Percentiles rank a stretch among this genome's conserved stretches.
Evolutionary conservation across 805 yeast genomes (phyloP).

Genomic region (Starmerella powellii): DNA sequence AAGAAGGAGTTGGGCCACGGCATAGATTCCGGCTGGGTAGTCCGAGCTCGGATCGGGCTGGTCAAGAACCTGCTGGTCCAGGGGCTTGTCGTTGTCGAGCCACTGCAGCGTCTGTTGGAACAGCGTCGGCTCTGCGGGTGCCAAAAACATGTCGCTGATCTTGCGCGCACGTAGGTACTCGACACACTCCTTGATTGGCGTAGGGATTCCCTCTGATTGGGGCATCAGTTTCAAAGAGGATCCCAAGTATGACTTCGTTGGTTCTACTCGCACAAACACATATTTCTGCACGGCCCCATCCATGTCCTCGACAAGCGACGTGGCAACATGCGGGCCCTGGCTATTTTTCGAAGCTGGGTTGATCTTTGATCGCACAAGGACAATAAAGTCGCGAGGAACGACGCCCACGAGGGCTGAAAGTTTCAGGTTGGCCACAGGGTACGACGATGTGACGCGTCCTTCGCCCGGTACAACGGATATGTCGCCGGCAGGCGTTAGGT

Average conservation of each 20-base stretch:
- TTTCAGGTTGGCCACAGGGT: slow-evolving; percentile 3
- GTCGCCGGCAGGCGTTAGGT: neutral
- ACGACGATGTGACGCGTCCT: slow-evolving; percentile 9
- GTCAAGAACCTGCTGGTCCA: slow-evolving; percentile 27
- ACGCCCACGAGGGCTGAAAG: slow-evolving; percentile 10
- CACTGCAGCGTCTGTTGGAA: slow-evolving; percentile 27
- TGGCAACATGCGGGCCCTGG: neutral
- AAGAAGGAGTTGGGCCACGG: slow-evolving; percentile 28
- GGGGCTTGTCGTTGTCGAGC: slow-evolving; percentile 28
- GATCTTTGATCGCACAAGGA: slow-evolving; percentile 8
- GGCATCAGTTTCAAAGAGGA: slow-evolving; percentile 22
- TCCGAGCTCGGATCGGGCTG: slow-evolving; percentile 24
- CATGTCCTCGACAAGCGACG: neutral
- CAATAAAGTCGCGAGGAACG: slow-evolving; percentile 13
- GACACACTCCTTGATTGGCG: slow-evolving; percentile 28
- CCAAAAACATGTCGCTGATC: slow-evolving; percentile 21
- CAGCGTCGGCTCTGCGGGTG: slow-evolving; percentile 20
- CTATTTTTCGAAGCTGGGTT: neutral
- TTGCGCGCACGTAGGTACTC: slow-evolving; percentile 28
- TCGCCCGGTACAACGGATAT: slow-evolving; percentile 9
- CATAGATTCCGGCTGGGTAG: slow-evolving; percentile 32
- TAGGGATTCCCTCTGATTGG: slow-evolving; percentile 24
- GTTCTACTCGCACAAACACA: slow-evolving; percentile 21
- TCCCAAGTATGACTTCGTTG: slow-evolving; percentile 29
- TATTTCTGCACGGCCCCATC: slow-evolving; percentile 15